Conservation (phyloP, 257 asterid species). For the Fraxinus excelsior region DNA sequence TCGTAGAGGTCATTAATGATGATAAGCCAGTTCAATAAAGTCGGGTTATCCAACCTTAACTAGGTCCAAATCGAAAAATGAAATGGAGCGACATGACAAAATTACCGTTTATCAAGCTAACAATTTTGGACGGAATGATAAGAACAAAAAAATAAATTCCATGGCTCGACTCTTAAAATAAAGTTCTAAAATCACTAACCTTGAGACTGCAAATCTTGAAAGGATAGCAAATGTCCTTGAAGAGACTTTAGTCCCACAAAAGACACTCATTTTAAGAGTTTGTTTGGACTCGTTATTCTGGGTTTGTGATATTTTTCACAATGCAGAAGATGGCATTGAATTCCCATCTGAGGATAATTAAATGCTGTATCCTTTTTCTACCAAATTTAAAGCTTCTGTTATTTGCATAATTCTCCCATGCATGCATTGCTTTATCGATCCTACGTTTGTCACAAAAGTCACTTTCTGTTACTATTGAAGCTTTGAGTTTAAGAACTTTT, state of each 20-base stretch:
- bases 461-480: constrained; percentile 26
- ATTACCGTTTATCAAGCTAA: too few species aligned
- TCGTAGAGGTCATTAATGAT: too few species aligned
- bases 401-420: constrained; percentile 17
- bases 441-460: constrained; percentile 30
- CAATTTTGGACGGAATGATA: too few species aligned
- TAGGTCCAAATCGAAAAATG: too few species aligned
- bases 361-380: constrained; percentile 22
- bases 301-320: constrained; percentile 32
- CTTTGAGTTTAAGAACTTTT: constrained; percentile 1
- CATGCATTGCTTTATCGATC: constrained; percentile 29
- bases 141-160: too few species aligned
- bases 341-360: constrained; percentile 24
- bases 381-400: constrained; percentile 12
- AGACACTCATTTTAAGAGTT: neutral
- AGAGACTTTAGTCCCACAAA: neutral
- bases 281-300: constrained; percentile 34
- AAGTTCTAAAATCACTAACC: too few species aligned
- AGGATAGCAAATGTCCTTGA: neutral
- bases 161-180: too few species aligned
- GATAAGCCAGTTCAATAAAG: too few species aligned
- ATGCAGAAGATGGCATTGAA: constrained; percentile 29
- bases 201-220: too few species aligned
- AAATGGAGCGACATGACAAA: too few species aligned
- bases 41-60: too few species aligned